A percentile compares a stretch with the other conserved stretches of the same genome.
These are phyloP conservation scores for Phytopythium delawarense DNA, from an alignment of 352 stramenopile species.

Conservation along the genomic window DNA sequence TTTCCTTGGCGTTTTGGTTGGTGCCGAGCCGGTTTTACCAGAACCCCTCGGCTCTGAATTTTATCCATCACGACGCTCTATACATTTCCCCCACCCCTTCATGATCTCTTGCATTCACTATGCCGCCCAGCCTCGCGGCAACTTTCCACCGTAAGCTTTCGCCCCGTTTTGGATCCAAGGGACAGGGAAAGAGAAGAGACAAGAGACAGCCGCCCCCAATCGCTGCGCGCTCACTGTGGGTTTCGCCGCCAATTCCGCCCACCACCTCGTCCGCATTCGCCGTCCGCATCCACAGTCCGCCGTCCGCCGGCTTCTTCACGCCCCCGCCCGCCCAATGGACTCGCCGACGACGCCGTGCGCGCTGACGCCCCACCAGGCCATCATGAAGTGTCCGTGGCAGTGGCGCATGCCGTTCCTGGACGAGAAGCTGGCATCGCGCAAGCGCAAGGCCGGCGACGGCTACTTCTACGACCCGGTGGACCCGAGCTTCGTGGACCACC, in stretches of 20 bases:
- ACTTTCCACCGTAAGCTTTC: background rate
- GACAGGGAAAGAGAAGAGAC: slow-evolving; percentile 1
- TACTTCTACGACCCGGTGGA: slow-evolving; percentile 85
- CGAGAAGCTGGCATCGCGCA: slow-evolving; percentile 75
- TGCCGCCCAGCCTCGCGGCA: background rate
- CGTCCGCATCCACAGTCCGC: background rate
- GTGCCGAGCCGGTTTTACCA: background rate
- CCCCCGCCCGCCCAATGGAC: slow-evolving; percentile 32
- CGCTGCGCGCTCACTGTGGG: background rate
- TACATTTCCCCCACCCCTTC: background rate
- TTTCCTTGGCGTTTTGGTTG: background rate
- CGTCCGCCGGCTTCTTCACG: background rate
- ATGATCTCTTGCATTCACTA: background rate
- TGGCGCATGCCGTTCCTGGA: slow-evolving; percentile 84
- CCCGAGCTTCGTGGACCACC: slow-evolving; percentile 80
- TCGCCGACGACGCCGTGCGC: slow-evolving; percentile 34
- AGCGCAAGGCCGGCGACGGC: slow-evolving; percentile 79
- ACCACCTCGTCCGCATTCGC: background rate
- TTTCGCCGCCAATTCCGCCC: slow-evolving; percentile 2
- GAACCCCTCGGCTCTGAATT: background rate
- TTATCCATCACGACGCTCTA: slow-evolving; percentile 1
- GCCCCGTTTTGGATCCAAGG: slow-evolving; percentile 1
- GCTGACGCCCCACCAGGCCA: slow-evolving; percentile 67
- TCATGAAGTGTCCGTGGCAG: slow-evolving; percentile 88
- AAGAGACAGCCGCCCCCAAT: slow-evolving; percentile 1